Conservation (phyloP, 768 basidiomycete species). For the Neoboletus magnificus region DNA sequence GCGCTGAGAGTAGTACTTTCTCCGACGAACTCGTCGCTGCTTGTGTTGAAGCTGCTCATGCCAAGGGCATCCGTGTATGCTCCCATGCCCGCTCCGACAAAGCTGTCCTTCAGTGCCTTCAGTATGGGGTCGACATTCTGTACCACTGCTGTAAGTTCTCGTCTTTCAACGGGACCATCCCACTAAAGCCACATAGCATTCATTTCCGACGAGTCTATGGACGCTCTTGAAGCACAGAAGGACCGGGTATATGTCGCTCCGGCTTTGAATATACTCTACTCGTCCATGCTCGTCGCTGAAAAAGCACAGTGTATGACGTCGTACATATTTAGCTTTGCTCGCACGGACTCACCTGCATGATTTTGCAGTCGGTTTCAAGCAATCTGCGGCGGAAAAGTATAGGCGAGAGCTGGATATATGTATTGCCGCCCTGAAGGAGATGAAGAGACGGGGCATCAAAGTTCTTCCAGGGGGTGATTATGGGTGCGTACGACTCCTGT, state of each 20-base stretch:
- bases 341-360: background rate
- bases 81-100: conserved; percentile 37
- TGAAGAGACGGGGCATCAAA: conserved; percentile 35
- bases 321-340: background rate
- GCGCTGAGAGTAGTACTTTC: conserved; percentile 36
- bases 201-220: conserved; percentile 37
- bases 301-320: conserved; percentile 21
- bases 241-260: conserved; percentile 34
- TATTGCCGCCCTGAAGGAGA: conserved; percentile 34
- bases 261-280: conserved; percentile 30
- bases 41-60: conserved; percentile 35
- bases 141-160: conserved; percentile 25
- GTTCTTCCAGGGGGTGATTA: conserved; percentile 38
- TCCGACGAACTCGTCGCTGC: conserved; percentile 33
- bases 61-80: conserved; percentile 35
- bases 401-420: conserved; percentile 33
- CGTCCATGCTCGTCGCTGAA: conserved; percentile 25
- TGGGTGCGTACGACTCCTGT: conserved; percentile 20
- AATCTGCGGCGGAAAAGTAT: conserved; percentile 19
- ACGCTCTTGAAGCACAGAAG: conserved; percentile 35
- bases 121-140: conserved; percentile 35
- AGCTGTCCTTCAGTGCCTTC: conserved; percentile 33
- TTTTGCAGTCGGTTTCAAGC: conserved; percentile 20
- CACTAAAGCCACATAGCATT: conserved; percentile 26
- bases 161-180: background rate